These are phyloP conservation scores for Pichia kluyveri DNA, from an alignment of 805 yeast genomes.

Conservation along the genomic window DNA sequence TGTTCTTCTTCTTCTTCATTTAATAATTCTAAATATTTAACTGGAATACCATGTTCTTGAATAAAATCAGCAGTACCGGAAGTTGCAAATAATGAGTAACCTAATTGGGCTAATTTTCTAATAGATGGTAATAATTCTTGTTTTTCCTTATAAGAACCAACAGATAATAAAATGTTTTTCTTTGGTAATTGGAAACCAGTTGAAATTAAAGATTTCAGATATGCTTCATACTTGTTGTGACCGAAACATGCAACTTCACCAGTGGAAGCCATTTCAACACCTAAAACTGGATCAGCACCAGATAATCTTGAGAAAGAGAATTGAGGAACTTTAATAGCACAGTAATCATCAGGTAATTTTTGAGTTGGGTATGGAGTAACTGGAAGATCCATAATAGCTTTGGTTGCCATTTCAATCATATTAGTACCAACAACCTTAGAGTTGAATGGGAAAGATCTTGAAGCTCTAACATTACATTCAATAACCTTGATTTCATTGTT, in stretches of 20 bases:
- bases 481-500: conserved; percentile 94
- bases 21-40: conserved; percentile 87
- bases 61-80: conserved; percentile 99
- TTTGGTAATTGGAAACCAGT: conserved; percentile 94
- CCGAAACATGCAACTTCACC: conserved; percentile 99
- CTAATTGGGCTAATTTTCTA: conserved; percentile 68
- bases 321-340: conserved; percentile 95
- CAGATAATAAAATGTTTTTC: conserved; percentile 85
- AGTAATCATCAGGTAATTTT: conserved; percentile 85
- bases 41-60: conserved; percentile 90
- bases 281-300: conserved; percentile 96
- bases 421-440: conserved; percentile 96
- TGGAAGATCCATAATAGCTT: conserved; percentile 85
- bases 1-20: conserved; percentile 60
- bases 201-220: conserved; percentile 86
- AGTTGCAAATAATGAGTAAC: conserved; percentile 90
- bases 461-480: conserved; percentile 97
- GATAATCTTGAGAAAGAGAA: conserved; percentile 94
- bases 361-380: conserved; percentile 85
- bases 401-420: conserved; percentile 94
- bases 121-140: conserved; percentile 87
- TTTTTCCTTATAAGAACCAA: conserved; percentile 97
- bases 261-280: conserved; percentile 99
- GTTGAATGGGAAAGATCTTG: conserved; percentile 98
- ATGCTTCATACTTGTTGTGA: conserved; percentile 93